Evolutionary conservation across 805 yeast species (phyloP), one percentile per base, ranked within the genome.

Genomic region (Brettanomyces sp.): DNA sequence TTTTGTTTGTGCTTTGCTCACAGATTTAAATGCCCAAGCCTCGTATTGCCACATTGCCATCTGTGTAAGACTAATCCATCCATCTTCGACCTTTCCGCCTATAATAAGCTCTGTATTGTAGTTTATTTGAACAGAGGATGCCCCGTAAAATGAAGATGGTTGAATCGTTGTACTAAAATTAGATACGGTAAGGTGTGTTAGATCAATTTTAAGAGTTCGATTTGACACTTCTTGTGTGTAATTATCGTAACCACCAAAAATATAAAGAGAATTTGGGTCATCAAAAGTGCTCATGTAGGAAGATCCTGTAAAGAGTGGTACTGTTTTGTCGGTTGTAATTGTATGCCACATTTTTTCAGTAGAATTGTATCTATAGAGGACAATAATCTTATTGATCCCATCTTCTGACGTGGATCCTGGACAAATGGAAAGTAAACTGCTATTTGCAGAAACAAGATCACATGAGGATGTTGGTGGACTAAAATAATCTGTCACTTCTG

Each of bases 11-110:
- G 66, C 55, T 50, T 60, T 53, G 36, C 62, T 52, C 1, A 67
- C 64, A 0, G 68, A 52, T 47, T 65, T 64, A 57, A 78, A 84
- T 3, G 85, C 73, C 95, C 95, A 86, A 7, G 85, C 65, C 42
- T 69, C 67, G 49, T 77, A 78, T 53, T 79, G 80, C 85, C 89
- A 84, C 2, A 82, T 61, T 0, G 93, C 91, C 18, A 83, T 64
- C 60, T 85, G 93, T 53, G 73, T 72, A 80, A 85, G 76, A 50
- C 77, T 74, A 34, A 84, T 74, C 88, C 90, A 84, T 3, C 44
- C 28, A 0, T 88, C 88, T 3, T 64, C 54, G 3, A 85, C 73
- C 45, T 68, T 68, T 3, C 95, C 95, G 0, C 93, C 95, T 38
- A 85, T 65, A 3, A 85, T 58, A 34, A 80, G 59, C 50, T 70